Percentiles rank a stretch among this genome's conserved stretches.
These are phyloP conservation scores for Mortierella sp. DNA, from an alignment of 371 early-diverging fungal species.

Conservation along the genomic window DNA sequence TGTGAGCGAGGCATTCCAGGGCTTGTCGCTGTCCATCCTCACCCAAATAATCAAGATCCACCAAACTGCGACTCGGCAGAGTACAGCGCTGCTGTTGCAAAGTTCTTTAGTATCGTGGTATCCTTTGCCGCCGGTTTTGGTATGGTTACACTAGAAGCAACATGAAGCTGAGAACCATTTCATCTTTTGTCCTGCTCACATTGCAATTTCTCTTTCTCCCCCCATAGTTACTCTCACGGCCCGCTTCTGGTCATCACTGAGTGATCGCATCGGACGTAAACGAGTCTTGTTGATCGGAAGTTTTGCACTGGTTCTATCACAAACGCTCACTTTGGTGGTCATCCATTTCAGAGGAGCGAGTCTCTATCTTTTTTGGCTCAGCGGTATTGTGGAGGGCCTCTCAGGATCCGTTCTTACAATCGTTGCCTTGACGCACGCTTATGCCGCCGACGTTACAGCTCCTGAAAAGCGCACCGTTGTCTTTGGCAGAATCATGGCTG, in stretches of 20 bases:
- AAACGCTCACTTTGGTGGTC: slow-evolving; percentile 7
- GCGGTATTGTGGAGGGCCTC: slow-evolving; percentile 21
- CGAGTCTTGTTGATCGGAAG: slow-evolving; percentile 16
- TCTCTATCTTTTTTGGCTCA: slow-evolving; percentile 19
- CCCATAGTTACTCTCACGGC: slow-evolving; percentile 20
- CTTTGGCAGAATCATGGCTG: slow-evolving; percentile 37
- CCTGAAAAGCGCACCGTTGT: slow-evolving; percentile 29
- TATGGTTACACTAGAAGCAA: too few relatives aligned
- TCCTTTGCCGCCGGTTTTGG: slow-evolving; percentile 8
- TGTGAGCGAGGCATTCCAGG: slow-evolving; percentile 45
- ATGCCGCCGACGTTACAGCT: slow-evolving; percentile 27
- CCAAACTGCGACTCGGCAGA: slow-evolving; percentile 33
- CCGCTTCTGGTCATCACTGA: slow-evolving; percentile 29
- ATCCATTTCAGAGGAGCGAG: slow-evolving; percentile 17
- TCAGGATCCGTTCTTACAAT: slow-evolving; percentile 13
- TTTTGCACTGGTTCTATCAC: neutral
- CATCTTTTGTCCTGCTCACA: too few relatives aligned
- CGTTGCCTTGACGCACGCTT: slow-evolving; percentile 24
- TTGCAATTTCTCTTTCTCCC: too few relatives aligned
- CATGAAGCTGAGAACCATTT: too few relatives aligned
- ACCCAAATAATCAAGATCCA: neutral
- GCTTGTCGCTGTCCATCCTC: slow-evolving; percentile 3
- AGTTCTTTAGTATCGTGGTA: slow-evolving; percentile 21
- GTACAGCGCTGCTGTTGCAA: slow-evolving; percentile 41
- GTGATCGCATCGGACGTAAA: slow-evolving; percentile 34